Percentiles rank a stretch among this genome's conserved stretches.
Conservation (phyloP, 805 yeast species). For the Teunomyces barrocoloradensis region DNA sequence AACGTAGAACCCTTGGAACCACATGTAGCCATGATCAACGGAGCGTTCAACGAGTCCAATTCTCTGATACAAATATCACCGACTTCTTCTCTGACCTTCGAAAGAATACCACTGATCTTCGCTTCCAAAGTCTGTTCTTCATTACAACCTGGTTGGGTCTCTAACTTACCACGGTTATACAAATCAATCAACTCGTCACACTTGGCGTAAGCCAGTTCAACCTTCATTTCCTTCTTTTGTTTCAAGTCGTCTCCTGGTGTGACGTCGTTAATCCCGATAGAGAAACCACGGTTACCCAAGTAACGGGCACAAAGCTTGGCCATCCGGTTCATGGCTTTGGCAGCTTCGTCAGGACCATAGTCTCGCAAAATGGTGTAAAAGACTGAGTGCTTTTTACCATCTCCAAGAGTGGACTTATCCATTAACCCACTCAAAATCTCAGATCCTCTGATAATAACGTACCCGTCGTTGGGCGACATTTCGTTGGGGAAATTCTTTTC, state of each 20-base stretch:
- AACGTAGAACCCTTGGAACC: conserved; percentile 98
- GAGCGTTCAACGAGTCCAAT: conserved; percentile 87
- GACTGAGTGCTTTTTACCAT: conserved; percentile 96
- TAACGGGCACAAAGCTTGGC: conserved; percentile 97
- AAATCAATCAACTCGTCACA: conserved; percentile 86
- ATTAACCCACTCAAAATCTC: conserved; percentile 87
- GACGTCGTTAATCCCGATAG: conserved; percentile 96
- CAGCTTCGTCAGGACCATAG: conserved; percentile 96
- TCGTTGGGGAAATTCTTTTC: conserved; percentile 69
- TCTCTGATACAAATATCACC: conserved; percentile 97
- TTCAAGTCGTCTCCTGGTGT: conserved; percentile 85
- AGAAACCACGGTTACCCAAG: conserved; percentile 92
- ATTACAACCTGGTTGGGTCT: conserved; percentile 98
- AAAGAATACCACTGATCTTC: conserved; percentile 90
- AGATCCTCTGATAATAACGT: conserved; percentile 85
- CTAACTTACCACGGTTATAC: conserved; percentile 81
- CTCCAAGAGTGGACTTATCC: conserved; percentile 96
- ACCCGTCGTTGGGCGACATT: conserved; percentile 98
- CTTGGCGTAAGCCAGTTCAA: conserved; percentile 82
- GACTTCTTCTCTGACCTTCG: conserved; percentile 97
- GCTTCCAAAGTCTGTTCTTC: conserved; percentile 98
- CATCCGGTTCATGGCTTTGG: conserved; percentile 96
- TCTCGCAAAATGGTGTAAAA: conserved; percentile 94
- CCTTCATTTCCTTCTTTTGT: conserved; percentile 78
- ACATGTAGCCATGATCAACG: conserved; percentile 98